Percentiles rank a stretch among this genome's conserved stretches.
Conservation (phyloP, 2,329 filamentous ascomycete genomes). For the Venturia effusa region DNA sequence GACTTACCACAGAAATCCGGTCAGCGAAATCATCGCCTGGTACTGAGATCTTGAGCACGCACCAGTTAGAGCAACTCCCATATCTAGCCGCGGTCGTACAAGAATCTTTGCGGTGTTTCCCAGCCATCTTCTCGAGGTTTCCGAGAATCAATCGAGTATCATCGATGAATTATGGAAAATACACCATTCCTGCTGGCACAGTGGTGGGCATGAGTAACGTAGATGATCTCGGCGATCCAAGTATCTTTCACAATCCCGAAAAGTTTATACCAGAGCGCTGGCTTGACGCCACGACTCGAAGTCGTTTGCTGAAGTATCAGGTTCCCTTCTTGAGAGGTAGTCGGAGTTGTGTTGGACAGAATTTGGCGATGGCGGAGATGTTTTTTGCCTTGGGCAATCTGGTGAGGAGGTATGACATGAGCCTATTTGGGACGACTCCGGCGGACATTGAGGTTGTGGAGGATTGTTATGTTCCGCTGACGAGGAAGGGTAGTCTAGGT, state of each 20-base stretch:
- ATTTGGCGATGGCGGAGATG: slow-evolving; percentile 32
- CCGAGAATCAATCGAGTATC: slow-evolving; percentile 15
- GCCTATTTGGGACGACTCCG: slow-evolving; percentile 8
- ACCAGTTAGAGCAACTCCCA: slow-evolving; percentile 21
- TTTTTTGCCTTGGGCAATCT: slow-evolving; percentile 9
- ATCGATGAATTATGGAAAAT: slow-evolving; percentile 13
- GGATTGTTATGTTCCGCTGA: slow-evolving; percentile 8
- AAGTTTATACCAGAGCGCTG: slow-evolving; percentile 37
- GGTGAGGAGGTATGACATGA: slow-evolving; percentile 1
- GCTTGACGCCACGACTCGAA: slow-evolving; percentile 27
- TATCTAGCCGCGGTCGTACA: slow-evolving; percentile 24
- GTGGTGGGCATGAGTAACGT: slow-evolving; percentile 13
- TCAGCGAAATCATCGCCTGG: background rate
- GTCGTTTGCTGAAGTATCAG: slow-evolving; percentile 38
- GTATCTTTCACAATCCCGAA: slow-evolving; percentile 12
- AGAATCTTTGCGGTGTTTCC: slow-evolving; percentile 22
- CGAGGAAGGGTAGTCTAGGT: background rate
- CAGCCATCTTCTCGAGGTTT: slow-evolving; percentile 18
- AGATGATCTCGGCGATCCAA: slow-evolving; percentile 22
- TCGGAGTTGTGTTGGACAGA: slow-evolving; percentile 54
- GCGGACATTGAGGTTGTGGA: slow-evolving; percentile 9
- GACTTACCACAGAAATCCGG: background rate
- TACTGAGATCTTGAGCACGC: background rate
- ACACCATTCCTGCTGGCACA: slow-evolving; percentile 12
- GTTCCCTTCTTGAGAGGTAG: slow-evolving; percentile 55